These are phyloP conservation scores for Solanum hybrid DNA, from an alignment of 305 asterid genomes.

Conservation along the genomic window DNA sequence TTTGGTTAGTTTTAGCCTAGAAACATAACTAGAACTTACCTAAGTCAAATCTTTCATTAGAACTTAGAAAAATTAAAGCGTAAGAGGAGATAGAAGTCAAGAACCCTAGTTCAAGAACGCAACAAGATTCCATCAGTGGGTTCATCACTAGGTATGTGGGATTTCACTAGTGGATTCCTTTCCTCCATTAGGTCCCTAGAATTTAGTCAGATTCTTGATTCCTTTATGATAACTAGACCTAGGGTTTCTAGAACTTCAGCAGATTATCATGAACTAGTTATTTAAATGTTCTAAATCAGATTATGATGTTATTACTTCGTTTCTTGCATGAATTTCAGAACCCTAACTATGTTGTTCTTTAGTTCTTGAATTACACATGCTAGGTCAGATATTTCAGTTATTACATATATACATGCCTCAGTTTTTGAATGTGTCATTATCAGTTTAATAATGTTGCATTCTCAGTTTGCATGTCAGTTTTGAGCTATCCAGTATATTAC, in stretches of 20 bases:
- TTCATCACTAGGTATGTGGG: neutral
- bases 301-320: neutral
- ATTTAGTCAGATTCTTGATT: neutral
- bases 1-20: too few species aligned
- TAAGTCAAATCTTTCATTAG: too few species aligned
- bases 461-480: neutral
- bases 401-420: neutral
- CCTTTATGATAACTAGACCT: neutral
- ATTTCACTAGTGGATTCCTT: neutral
- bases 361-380: neutral
- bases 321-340: neutral
- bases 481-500: neutral
- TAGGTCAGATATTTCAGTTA: neutral
- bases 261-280: too few species aligned
- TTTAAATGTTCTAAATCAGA: neutral
- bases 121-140: neutral
- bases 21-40: too few species aligned
- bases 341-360: neutral
- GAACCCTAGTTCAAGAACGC: neutral
- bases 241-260: too few species aligned
- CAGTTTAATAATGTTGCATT: too few species aligned
- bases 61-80: neutral
- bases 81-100: neutral
- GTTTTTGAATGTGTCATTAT: neutral
- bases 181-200: neutral